Conservation (phyloP, 2,329 filamentous ascomycete species). For the Fusarium piperis region DNA sequence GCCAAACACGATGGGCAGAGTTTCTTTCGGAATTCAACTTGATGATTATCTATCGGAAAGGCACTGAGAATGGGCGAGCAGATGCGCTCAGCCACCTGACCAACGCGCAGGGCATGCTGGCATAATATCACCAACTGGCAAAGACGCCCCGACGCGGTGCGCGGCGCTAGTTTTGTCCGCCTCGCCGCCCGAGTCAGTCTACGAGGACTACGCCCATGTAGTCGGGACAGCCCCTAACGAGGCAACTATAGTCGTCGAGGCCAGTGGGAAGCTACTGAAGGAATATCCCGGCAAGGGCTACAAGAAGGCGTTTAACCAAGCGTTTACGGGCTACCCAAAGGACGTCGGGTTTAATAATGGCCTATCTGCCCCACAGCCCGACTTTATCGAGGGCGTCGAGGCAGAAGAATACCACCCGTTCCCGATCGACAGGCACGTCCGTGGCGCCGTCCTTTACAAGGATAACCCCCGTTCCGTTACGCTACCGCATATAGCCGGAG, state of each 20-base stretch:
- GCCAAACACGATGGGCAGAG: no score
- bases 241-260: background rate
- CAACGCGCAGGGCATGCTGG: no score
- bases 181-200: background rate
- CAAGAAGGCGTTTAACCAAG: slow-evolving; percentile 4
- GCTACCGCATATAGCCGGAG: background rate
- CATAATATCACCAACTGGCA: no score
- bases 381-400: slow-evolving; percentile 40
- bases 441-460: background rate
- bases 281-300: slow-evolving; percentile 14
- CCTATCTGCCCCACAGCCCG: slow-evolving; percentile 41
- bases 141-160: no score
- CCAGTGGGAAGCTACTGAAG: slow-evolving; percentile 28
- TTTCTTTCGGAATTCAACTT: no score
- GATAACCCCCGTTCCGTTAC: background rate
- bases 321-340: slow-evolving; percentile 36
- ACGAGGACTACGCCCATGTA: background rate
- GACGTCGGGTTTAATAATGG: slow-evolving; percentile 43
- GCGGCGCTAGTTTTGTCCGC: no score
- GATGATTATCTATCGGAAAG: no score
- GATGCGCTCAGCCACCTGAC: no score
- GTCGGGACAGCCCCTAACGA: background rate
- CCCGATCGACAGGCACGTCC: background rate
- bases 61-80: no score
- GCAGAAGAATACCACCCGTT: background rate